Conservation (phyloP, 2,329 filamentous ascomycete species). For the Colletotrichum euphorbiae region DNA sequence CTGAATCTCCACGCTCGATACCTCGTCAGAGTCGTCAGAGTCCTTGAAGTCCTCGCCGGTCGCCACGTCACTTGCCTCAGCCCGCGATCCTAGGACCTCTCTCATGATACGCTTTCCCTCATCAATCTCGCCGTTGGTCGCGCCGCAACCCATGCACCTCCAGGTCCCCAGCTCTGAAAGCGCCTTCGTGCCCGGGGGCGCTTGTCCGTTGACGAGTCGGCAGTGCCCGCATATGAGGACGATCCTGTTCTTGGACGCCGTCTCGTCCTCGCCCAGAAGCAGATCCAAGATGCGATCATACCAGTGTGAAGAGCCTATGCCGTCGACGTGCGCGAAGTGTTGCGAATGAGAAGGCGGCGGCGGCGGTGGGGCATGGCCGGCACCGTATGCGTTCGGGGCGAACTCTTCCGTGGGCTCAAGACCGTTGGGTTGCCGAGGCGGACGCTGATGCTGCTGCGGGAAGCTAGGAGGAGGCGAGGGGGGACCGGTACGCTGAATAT, state of each 20-base stretch:
- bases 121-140: slow-evolving; percentile 84
- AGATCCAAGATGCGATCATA: slow-evolving; percentile 95
- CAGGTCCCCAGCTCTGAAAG: slow-evolving; percentile 86
- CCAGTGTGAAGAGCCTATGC: slow-evolving; percentile 70
- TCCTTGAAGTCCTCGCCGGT: slow-evolving; percentile 39
- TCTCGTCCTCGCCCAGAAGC: slow-evolving; percentile 94
- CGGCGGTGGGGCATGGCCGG: slow-evolving; percentile 46
- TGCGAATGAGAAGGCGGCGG: slow-evolving; percentile 40
- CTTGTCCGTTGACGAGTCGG: slow-evolving; percentile 93
- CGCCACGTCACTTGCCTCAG: slow-evolving; percentile 25
- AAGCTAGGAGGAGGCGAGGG: slow-evolving; percentile 45
- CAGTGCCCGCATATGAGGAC: slow-evolving; percentile 87
- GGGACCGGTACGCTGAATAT: slow-evolving; percentile 61
- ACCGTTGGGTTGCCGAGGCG: slow-evolving; percentile 43
- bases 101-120: slow-evolving; percentile 79
- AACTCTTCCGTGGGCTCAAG: slow-evolving; percentile 71
- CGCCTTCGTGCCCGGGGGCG: slow-evolving; percentile 84
- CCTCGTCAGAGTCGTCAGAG: slow-evolving; percentile 17
- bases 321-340: slow-evolving; percentile 34
- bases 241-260: slow-evolving; percentile 88
- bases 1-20: slow-evolving; percentile 17
- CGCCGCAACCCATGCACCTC: slow-evolving; percentile 88
- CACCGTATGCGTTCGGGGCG: slow-evolving; percentile 75
- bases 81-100: slow-evolving; percentile 63
- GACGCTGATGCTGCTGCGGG: slow-evolving; percentile 37